Evolutionary conservation across 805 yeast species (phyloP).

Genomic region (Hanseniaspora hatyaiensis): DNA sequence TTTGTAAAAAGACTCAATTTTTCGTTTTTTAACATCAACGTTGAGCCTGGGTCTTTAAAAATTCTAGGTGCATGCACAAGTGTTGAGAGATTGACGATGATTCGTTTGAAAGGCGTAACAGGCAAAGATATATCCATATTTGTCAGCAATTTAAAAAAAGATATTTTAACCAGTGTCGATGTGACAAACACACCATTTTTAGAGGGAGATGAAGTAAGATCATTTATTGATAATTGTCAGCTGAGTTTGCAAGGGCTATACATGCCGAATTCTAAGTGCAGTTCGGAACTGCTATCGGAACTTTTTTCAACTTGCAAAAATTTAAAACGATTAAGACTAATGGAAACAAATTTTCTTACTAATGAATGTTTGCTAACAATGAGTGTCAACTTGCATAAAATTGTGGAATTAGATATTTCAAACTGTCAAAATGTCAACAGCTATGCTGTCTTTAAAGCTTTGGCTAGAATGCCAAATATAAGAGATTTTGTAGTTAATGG

Average conservation of each 20-base stretch:
- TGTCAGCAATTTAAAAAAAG: background rate
- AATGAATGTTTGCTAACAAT: background rate
- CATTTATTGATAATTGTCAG: constrained; percentile 7
- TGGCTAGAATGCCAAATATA: constrained; percentile 1
- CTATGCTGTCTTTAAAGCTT: constrained; percentile 1
- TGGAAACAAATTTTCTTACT: background rate
- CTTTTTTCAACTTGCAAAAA: constrained; percentile 2
- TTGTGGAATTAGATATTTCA: constrained; percentile 14
- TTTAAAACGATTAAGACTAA: constrained; percentile 11
- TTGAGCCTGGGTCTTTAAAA: constrained; percentile 3
- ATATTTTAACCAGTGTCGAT: constrained; percentile 13
- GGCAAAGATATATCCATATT: constrained; percentile 3
- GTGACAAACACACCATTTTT: constrained; percentile 1
- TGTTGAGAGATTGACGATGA: constrained; percentile 12
- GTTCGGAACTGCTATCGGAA: background rate
- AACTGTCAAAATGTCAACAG: constrained; percentile 3
- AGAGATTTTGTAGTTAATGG: constrained; percentile 13
- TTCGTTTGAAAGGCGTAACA: background rate
- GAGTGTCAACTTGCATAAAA: constrained; percentile 1
- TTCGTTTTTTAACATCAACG: constrained; percentile 4
- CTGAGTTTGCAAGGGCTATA: constrained; percentile 11
- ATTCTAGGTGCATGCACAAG: background rate
- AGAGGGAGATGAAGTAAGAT: background rate
- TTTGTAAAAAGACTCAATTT: constrained; percentile 12
- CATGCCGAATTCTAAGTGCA: constrained; percentile 6